Conservation (phyloP, 1,284 basidiomycete species). For the Leccinum subrobustum region DNA sequence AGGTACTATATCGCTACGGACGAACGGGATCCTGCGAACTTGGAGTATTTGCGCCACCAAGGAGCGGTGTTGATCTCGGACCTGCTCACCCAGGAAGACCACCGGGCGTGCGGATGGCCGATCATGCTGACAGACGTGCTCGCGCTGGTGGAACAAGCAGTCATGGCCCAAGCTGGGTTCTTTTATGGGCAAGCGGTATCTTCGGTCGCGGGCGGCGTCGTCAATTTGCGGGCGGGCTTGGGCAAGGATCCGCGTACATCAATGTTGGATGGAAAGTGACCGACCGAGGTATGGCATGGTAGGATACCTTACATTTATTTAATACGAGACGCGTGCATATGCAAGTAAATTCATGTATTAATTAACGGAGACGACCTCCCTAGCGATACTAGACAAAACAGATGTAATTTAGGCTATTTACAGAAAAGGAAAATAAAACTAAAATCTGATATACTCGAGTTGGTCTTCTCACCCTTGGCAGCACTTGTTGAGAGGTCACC, state of each 20-base stretch:
- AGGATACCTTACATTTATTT: not conserved
- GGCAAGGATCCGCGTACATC: constrained; percentile 41
- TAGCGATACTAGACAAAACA: too few species aligned
- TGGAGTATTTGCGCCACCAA: constrained; percentile 36
- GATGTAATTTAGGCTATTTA: too few species aligned
- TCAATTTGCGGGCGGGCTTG: constrained; percentile 41
- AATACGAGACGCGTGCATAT: not conserved
- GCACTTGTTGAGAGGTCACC: too few species aligned
- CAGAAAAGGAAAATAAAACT: too few species aligned
- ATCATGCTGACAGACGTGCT: constrained; percentile 45
- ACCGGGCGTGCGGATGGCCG: constrained; percentile 39
- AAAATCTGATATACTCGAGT: too few species aligned
- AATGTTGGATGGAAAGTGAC: constrained; percentile 28
- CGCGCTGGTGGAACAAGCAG: constrained; percentile 44
- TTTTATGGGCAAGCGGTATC: constrained; percentile 47
- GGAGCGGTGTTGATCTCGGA: constrained; percentile 44
- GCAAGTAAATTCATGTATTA: not conserved
- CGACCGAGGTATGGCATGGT: not conserved
- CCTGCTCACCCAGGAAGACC: constrained; percentile 26
- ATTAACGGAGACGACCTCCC: too few species aligned
- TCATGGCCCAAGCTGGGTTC: constrained; percentile 38
- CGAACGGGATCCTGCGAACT: constrained; percentile 38
- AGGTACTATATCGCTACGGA: constrained; percentile 50
- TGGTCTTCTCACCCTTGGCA: too few species aligned
- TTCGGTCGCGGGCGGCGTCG: constrained; percentile 43